Evolutionary conservation across 768 basidiomycete genomes (phyloP).

Genomic region (Tylopilus felleus): DNA sequence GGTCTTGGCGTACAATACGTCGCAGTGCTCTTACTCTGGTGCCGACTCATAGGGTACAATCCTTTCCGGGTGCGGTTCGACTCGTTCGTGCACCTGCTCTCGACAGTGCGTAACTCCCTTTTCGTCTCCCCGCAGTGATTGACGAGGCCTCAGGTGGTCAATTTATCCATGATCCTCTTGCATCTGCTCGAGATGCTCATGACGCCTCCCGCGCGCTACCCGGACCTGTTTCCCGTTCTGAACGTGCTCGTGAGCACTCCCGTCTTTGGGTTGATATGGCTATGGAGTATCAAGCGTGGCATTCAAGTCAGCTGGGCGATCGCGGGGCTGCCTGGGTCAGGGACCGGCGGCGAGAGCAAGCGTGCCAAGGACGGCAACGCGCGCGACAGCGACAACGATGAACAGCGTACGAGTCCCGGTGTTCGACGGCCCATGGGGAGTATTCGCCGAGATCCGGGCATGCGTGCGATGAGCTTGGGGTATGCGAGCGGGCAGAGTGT

Average conservation of each 20-base stretch:
- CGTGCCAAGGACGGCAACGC: not conserved
- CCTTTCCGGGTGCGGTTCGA: conserved; percentile 46
- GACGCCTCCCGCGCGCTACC: conserved; percentile 69
- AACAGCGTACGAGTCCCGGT: not conserved
- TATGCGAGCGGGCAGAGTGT: conserved; percentile 12
- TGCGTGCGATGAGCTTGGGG: conserved; percentile 29
- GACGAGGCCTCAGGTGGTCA: conserved; percentile 42
- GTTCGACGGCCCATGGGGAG: not conserved
- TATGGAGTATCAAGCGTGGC: conserved; percentile 84
- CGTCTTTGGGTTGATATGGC: conserved; percentile 79
- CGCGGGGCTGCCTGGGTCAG: conserved; percentile 45
- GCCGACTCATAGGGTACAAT: conserved; percentile 74
- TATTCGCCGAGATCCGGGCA: conserved; percentile 17
- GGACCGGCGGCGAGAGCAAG: not conserved
- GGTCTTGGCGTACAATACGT: conserved; percentile 74
- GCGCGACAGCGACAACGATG: conserved; percentile 8
- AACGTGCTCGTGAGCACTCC: conserved; percentile 81
- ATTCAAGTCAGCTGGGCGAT: conserved; percentile 81
- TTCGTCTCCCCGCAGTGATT: not conserved
- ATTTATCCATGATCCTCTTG: conserved; percentile 49
- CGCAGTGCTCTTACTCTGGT: conserved; percentile 72
- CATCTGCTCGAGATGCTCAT: conserved; percentile 64
- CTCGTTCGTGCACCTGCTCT: conserved; percentile 52
- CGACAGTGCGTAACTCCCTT: conserved; percentile 40
- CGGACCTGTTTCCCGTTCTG: conserved; percentile 80